These are phyloP conservation scores for Penicillium decumbens DNA, from an alignment of 2,329 filamentous ascomycete genomes.

Conservation along the genomic window DNA sequence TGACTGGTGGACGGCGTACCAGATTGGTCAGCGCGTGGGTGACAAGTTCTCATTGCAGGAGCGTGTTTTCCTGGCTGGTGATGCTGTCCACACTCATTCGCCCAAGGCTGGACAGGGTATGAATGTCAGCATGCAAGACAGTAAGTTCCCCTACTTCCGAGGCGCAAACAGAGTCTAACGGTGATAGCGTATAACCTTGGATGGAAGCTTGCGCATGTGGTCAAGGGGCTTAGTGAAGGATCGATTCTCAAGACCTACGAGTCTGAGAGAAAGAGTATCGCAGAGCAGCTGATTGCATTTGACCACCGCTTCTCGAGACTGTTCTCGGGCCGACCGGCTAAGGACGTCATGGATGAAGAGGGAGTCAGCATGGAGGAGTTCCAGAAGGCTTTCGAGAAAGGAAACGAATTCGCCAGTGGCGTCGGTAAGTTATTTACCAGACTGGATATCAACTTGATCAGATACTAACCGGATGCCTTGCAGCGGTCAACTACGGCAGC, in stretches of 20 bases:
- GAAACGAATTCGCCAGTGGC: constrained; percentile 57
- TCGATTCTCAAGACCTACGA: constrained; percentile 51
- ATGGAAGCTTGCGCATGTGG: constrained; percentile 53
- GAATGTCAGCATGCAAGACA: constrained; percentile 68
- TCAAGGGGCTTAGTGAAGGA: constrained; percentile 41
- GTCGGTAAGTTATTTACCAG: constrained; percentile 32
- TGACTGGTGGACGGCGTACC: constrained; percentile 65
- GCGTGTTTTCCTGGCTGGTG: constrained; percentile 66
- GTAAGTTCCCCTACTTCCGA: constrained; percentile 8
- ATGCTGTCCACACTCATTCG: constrained; percentile 55
- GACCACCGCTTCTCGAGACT: constrained; percentile 56
- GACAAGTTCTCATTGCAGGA: constrained; percentile 53
- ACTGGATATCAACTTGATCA: neutral
- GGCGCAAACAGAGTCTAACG: neutral
- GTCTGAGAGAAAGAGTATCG: constrained; percentile 55
- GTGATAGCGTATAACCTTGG: constrained; percentile 49
- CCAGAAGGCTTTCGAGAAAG: constrained; percentile 57
- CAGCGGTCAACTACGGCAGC: constrained; percentile 54
- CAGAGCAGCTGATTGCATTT: constrained; percentile 62
- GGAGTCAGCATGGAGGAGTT: constrained; percentile 61
- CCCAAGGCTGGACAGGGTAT: constrained; percentile 55
- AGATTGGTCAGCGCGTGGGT: constrained; percentile 63
- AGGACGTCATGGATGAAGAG: constrained; percentile 56
- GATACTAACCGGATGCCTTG: constrained; percentile 9
- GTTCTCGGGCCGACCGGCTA: constrained; percentile 55